These are phyloP conservation scores for Tuber melanosporum DNA, from an alignment of 495 filamentous ascomycete species.

Conservation along the genomic window DNA sequence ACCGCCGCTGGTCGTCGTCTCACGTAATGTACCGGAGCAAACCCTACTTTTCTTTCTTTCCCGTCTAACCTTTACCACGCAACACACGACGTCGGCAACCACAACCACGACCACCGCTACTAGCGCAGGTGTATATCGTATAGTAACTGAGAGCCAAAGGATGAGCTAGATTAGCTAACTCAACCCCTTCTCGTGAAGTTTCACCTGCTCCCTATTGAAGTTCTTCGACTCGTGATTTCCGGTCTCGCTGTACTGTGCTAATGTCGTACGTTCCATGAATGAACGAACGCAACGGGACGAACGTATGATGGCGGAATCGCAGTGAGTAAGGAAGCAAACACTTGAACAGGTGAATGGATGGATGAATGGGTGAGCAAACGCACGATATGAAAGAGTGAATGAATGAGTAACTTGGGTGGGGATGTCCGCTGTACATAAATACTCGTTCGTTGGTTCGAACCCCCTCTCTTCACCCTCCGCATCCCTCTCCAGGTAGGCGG, in stretches of 20 bases:
- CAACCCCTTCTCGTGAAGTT: not conserved
- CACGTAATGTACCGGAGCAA: not conserved
- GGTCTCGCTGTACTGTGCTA: not conserved
- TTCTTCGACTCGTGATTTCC: slow-evolving; percentile 3
- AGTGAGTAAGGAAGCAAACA: not conserved
- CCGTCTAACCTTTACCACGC: not conserved
- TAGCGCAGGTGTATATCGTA: not conserved
- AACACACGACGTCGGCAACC: not conserved
- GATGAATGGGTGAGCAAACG: not conserved
- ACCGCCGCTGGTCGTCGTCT: not conserved
- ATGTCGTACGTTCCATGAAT: slow-evolving; percentile 1
- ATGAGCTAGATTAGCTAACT: not conserved
- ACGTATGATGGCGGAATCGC: not conserved
- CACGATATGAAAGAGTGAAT: not conserved
- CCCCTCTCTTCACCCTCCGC: not conserved
- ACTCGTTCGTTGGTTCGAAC: not conserved
- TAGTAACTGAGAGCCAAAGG: not conserved
- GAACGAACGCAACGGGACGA: not conserved
- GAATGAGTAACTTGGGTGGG: not conserved
- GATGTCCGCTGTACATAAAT: not conserved
- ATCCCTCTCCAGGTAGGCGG: not conserved
- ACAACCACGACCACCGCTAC: not conserved
- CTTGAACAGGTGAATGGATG: not conserved
- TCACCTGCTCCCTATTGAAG: not conserved
- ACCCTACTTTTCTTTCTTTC: not conserved